Conservation (phyloP, 2,329 filamentous ascomycete species). For the Trichoderma pleuroti region DNA sequence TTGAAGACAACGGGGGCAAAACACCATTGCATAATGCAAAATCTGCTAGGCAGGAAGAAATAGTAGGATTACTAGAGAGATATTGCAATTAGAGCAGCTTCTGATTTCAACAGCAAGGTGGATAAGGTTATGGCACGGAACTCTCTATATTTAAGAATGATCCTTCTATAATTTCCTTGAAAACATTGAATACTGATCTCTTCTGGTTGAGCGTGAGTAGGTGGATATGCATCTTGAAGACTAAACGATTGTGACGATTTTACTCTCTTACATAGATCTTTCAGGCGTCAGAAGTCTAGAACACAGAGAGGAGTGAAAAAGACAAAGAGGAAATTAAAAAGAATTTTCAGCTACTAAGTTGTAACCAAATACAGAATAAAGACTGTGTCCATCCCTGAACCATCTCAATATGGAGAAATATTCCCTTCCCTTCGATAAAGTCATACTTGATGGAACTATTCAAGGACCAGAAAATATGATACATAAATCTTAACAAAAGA, state of each 20-base stretch:
- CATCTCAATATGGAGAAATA: no score
- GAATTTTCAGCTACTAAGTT: no score
- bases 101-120: not conserved
- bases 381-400: no score
- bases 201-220: not conserved
- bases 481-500: not conserved
- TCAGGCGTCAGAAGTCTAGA: not conserved
- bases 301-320: no score
- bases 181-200: not conserved
- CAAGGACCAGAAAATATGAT: not conserved
- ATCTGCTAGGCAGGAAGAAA: not conserved
- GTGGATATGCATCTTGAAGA: no score
- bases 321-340: no score
- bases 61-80: not conserved
- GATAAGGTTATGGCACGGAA: fast-evolving
- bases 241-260: not conserved
- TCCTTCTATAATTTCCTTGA: not conserved
- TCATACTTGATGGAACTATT: not conserved
- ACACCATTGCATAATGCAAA: not conserved
- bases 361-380: no score
- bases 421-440: no score
- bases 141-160: not conserved
- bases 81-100: not conserved
- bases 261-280: not conserved
- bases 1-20: fast-evolving